Evolutionary conservation across 345 rosid species (phyloP).

Genomic region (Dipteronia sinensis): DNA sequence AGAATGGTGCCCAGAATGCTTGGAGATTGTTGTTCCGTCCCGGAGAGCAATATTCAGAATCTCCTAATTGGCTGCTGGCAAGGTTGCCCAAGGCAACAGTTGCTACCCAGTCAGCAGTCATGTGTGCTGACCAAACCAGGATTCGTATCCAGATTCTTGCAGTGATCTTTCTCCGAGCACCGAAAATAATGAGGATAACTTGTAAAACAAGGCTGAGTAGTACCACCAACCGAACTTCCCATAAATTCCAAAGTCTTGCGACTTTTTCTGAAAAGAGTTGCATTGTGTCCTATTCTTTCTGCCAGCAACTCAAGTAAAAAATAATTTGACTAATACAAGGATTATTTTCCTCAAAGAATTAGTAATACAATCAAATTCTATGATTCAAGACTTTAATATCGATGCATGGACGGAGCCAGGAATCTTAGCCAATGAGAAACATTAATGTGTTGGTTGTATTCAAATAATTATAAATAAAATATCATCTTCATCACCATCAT

Average conservation of each 20-base stretch:
- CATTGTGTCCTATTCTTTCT: background rate
- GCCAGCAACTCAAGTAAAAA: background rate
- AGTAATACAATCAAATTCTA: too few relatives aligned
- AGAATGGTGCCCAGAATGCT: constrained; percentile 44
- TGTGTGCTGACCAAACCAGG: constrained; percentile 22
- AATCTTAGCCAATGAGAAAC: too few relatives aligned
- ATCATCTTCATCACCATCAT: too few relatives aligned
- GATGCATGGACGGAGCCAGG: too few relatives aligned
- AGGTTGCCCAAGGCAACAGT: constrained; percentile 20
- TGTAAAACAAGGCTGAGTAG: constrained; percentile 31
- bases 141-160: background rate
- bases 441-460: too few relatives aligned
- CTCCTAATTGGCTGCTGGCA: background rate
- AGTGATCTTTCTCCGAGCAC: constrained; percentile 14
- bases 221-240: constrained; percentile 19
- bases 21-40: background rate
- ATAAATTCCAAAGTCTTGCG: constrained; percentile 7
- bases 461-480: too few relatives aligned
- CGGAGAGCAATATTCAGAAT: too few relatives aligned
- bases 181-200: constrained; percentile 20
- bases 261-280: background rate
- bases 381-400: too few relatives aligned
- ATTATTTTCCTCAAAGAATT: too few relatives aligned
- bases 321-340: too few relatives aligned
- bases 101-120: constrained; percentile 26